A percentile compares a stretch with the other conserved stretches of the same genome.
Evolutionary conservation across 306 rosid species (phyloP).

Genomic region (Castanea crenata): DNA sequence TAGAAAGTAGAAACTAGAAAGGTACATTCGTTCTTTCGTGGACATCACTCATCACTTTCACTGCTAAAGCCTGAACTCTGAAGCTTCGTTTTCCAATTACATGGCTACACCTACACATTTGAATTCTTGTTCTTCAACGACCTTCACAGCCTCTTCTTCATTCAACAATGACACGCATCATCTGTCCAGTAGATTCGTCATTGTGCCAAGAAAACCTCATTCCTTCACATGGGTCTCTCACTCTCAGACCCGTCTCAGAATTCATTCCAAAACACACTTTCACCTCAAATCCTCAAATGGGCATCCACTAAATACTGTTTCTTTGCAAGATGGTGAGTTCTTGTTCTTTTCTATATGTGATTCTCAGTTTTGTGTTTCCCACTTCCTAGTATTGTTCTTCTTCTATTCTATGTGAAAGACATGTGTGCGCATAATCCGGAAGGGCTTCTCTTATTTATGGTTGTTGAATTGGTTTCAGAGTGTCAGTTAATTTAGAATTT

Average conservation of each 20-base stretch:
- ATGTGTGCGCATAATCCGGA: not conserved
- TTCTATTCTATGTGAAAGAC: not conserved
- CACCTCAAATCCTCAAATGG: slow-evolving; percentile 84
- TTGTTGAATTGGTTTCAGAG: not conserved
- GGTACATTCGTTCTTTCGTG: not conserved
- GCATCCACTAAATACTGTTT: slow-evolving; percentile 59
- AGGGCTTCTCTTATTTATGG: not conserved
- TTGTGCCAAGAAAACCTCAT: slow-evolving; percentile 27
- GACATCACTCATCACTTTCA: not conserved
- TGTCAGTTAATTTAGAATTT: not conserved
- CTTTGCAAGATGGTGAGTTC: slow-evolving; percentile 65
- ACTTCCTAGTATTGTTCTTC: not conserved
- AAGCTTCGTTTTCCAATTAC: slow-evolving; percentile 18
- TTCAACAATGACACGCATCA: slow-evolving; percentile 38
- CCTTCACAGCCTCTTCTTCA: slow-evolving; percentile 37
- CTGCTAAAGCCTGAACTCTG: slow-evolving; percentile 5
- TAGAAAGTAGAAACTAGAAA: too few species aligned
- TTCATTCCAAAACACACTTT: slow-evolving; percentile 36
- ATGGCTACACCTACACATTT: slow-evolving; percentile 63
- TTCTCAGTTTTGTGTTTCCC: too few species aligned
- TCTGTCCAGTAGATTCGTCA: slow-evolving; percentile 27
- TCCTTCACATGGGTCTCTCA: slow-evolving; percentile 38
- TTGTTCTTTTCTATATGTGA: not conserved
- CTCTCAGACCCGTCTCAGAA: slow-evolving; percentile 39
- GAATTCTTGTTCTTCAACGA: slow-evolving; percentile 39